Conservation (phyloP, 768 basidiomycete genomes). For the Boletus huronensis region DNA sequence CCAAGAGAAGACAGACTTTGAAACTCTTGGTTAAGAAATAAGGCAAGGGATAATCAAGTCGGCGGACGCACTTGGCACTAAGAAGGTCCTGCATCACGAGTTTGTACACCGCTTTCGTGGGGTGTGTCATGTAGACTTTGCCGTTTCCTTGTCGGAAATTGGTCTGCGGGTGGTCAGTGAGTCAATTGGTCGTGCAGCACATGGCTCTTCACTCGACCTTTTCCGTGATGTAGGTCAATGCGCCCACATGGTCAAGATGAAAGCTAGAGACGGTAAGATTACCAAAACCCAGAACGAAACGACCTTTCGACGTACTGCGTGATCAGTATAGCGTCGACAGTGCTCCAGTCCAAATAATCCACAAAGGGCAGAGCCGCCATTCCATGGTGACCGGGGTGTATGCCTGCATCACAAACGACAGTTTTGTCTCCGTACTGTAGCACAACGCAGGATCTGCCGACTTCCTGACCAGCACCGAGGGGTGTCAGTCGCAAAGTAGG, state of each 20-base stretch:
- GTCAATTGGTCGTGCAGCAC: background rate
- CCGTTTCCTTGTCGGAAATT: slow-evolving; percentile 95
- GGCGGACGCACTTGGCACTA: slow-evolving; percentile 70
- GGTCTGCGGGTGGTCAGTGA: slow-evolving; percentile 52
- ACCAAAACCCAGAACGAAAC: background rate
- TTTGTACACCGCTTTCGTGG: slow-evolving; percentile 95
- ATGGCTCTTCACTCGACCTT: slow-evolving; percentile 52
- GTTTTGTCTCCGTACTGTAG: slow-evolving; percentile 88
- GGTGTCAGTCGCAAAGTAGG: slow-evolving; percentile 76
- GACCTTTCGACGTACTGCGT: slow-evolving; percentile 70
- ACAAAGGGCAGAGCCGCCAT: slow-evolving; percentile 93
- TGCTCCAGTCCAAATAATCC: slow-evolving; percentile 96
- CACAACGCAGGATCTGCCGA: slow-evolving; percentile 93
- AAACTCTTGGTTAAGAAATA: background rate
- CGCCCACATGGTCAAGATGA: slow-evolving; percentile 95
- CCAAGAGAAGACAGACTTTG: slow-evolving; percentile 62
- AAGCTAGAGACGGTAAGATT: slow-evolving; percentile 52
- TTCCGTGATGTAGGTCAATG: slow-evolving; percentile 93
- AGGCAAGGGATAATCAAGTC: background rate
- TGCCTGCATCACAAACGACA: slow-evolving; percentile 91
- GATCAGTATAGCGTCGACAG: slow-evolving; percentile 89
- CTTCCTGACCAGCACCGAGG: slow-evolving; percentile 95
- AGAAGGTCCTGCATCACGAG: slow-evolving; percentile 99
- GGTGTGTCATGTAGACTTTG: slow-evolving; percentile 98
- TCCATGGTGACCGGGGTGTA: slow-evolving; percentile 91